Base-by-base conservation (phyloP, 2,329 filamentous ascomycete genomes). In the Neopestalotiopsis sp. region DNA sequence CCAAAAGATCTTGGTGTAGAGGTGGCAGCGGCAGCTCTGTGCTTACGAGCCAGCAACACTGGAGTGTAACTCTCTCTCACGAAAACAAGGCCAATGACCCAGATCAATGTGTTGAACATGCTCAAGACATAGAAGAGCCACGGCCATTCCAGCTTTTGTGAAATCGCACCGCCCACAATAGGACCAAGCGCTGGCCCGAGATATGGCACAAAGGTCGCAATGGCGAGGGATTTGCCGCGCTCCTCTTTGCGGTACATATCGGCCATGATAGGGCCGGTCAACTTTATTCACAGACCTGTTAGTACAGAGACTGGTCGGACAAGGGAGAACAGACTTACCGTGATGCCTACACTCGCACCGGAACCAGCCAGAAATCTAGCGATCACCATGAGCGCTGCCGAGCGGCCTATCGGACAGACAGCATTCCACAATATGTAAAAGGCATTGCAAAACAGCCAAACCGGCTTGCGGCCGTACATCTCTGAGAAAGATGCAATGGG, bases 101-200 rank as follows among this genome's bases (percentile, higher is more conserved):
- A 28, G 14, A 60, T 28, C 12, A n/a, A 17, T 5, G 32, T 17
- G 12, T 45, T 28, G 24, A 60, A 34, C 60, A 92, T 90, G 1
- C 87, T 87, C 2, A 89, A 89, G 0, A 89, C 83, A 80, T 87
- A 92, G 80, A 93, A 94, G 1, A 89, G 86, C 91, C 91, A 94
- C 38, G 88, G 85, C 91, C 91, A 93, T 4, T 84, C 85, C 2
- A 88, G 86, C 71, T 86, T 82, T 73, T 92, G 80, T 0, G 89
- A 83, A 28, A 92, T 89, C 73, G 90, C 88, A 0, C 90, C 91
- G 24, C 91, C 91, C 0, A 89, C 84, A 7, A 93, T 89, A 0
- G 91, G 91, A 0, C 91, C 91, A 1, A 92, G 80, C 0, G 90
- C 90, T 0, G 90, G 91, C 0, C 90, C 91, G 0, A 93, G 84